phyloP scores from a whole-genome alignment of 345 rosid genomes.

The Euphorbia peplus region DNA sequence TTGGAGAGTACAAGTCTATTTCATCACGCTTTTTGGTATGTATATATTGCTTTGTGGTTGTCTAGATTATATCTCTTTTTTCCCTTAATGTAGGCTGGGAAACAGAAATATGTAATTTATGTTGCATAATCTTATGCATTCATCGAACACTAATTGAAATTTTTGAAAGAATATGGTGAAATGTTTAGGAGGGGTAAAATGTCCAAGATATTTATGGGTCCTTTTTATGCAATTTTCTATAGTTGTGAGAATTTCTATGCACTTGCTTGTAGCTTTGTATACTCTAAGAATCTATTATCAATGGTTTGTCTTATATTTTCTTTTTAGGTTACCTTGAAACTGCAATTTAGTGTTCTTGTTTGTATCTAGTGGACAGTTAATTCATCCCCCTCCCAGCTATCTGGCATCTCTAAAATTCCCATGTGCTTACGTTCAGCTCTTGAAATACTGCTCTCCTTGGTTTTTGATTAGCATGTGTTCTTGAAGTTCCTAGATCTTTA shows the following conservation, averaged over 20 bases:
- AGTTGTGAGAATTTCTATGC: not conserved
- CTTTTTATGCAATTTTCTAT: not conserved
- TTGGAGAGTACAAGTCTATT: slow-evolving; percentile 45
- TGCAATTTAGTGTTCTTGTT: not conserved
- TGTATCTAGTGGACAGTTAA: not conserved
- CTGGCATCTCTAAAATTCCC: no score
- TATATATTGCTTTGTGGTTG: not conserved
- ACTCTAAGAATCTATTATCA: not conserved
- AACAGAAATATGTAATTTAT: not conserved
- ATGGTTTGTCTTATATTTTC: not conserved
- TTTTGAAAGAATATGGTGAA: no score
- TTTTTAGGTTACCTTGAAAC: not conserved
- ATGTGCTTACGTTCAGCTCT: no score
- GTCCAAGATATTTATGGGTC: no score
- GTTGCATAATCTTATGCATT: not conserved
- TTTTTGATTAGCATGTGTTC: not conserved
- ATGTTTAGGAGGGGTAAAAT: no score
- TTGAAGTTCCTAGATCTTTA: not conserved
- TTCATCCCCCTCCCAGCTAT: not conserved
- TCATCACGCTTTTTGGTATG: slow-evolving; percentile 57
- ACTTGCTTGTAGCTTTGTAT: not conserved
- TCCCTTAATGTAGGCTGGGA: not conserved
- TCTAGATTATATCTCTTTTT: not conserved
- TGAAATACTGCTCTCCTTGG: no score
- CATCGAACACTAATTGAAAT: not conserved